Evolutionary conservation across 2,329 filamentous ascomycete species (phyloP).

Genomic region (Aspergillus ochraceoroseus): DNA sequence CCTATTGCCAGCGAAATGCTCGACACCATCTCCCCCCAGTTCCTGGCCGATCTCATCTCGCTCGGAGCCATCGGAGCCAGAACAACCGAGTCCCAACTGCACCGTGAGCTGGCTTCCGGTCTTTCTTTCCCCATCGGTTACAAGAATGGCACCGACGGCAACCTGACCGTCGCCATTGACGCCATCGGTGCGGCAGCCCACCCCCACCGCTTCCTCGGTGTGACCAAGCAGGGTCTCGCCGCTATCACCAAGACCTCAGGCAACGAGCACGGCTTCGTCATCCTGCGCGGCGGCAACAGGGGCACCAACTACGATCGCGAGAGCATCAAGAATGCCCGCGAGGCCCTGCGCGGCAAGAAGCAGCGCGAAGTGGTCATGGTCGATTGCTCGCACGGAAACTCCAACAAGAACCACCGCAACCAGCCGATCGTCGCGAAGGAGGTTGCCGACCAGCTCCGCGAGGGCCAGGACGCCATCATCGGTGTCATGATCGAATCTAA

Average conservation of each 20-base stretch:
- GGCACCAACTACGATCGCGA: conserved; percentile 92
- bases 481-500: conserved; percentile 99
- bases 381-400: conserved; percentile 98
- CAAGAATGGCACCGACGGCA: conserved; percentile 98
- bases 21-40: conserved; percentile 97
- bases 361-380: conserved; percentile 92
- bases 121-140: conserved; percentile 97
- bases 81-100: conserved; percentile 93
- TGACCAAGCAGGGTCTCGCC: conserved; percentile 94
- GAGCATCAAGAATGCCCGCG: conserved; percentile 72
- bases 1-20: conserved; percentile 98
- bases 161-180: conserved; percentile 84
- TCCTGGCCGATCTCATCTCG: conserved; percentile 90
- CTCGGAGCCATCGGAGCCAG: conserved; percentile 92
- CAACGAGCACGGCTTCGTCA: conserved; percentile 97
- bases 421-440: conserved; percentile 86
- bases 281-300: conserved; percentile 82
- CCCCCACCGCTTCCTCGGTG: conserved; percentile 92
- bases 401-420: conserved; percentile 94
- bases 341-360: conserved; percentile 73
- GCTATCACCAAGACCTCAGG: conserved; percentile 90
- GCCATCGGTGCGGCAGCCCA: conserved; percentile 70
- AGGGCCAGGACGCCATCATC: conserved; percentile 81
- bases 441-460: conserved; percentile 77
- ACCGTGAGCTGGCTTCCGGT: conserved; percentile 90